These are phyloP conservation scores for Suillus paluster DNA, from an alignment of 768 basidiomycete species.

Conservation along the genomic window DNA sequence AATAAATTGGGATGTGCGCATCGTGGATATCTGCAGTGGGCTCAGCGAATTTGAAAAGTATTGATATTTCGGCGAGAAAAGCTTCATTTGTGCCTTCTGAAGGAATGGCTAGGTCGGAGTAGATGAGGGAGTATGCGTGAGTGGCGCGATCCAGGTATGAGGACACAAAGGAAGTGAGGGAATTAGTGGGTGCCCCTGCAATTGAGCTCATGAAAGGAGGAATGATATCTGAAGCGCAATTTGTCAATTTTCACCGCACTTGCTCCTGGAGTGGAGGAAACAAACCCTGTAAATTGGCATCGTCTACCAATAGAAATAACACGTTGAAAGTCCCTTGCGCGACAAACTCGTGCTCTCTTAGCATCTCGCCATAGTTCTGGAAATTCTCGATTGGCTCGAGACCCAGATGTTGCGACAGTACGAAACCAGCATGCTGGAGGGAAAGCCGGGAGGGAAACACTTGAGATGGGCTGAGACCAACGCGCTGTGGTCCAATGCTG, in stretches of 20 bases:
- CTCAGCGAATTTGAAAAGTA: conserved; percentile 58
- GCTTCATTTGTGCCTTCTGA: conserved; percentile 35
- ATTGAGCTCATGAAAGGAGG: conserved; percentile 51
- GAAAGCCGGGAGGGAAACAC: conserved; percentile 46
- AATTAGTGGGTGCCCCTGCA: conserved; percentile 32
- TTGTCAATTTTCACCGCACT: conserved; percentile 4
- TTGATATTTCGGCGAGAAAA: conserved; percentile 47
- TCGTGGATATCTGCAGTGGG: too few relatives aligned
- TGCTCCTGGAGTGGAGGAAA: not conserved
- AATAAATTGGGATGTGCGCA: too few relatives aligned
- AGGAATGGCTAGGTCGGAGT: conserved; percentile 40
- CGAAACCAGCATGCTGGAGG: conserved; percentile 58
- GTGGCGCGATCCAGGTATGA: conserved; percentile 63
- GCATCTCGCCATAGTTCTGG: conserved; percentile 37
- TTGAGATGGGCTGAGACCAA: conserved; percentile 53
- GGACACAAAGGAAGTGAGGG: conserved; percentile 55
- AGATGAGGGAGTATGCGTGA: conserved; percentile 60
- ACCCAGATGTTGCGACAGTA: conserved; percentile 71
- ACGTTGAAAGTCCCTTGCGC: conserved; percentile 56
- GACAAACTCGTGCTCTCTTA: conserved; percentile 53
- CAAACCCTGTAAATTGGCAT: conserved; percentile 59
- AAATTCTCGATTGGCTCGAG: conserved; percentile 66
- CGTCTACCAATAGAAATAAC: conserved; percentile 60
- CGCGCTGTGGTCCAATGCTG: conserved; percentile 31
- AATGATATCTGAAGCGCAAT: conserved; percentile 50